These are phyloP conservation scores for Calonectria honghensis DNA, from an alignment of 2,329 filamentous ascomycete genomes.

Conservation along the genomic window DNA sequence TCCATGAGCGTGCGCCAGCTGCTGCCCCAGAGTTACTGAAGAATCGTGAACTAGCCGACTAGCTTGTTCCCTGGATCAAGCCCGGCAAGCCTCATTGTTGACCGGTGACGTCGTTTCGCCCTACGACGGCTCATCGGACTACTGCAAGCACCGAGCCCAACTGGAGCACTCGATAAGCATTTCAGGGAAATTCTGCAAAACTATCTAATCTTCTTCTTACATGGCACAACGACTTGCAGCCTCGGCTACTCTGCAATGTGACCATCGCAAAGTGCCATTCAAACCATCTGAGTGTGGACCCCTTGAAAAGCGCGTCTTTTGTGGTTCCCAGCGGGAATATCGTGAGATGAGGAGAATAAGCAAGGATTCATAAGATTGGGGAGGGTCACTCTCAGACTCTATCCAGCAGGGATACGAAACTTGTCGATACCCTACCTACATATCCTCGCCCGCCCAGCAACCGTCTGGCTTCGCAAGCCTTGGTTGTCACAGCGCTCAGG, in stretches of 20 bases:
- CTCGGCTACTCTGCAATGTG: slow-evolving; percentile 40
- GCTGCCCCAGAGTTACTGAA: slow-evolving; percentile 42
- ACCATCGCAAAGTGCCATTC: slow-evolving; percentile 38
- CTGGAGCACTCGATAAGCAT: neutral
- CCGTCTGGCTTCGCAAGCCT: slow-evolving; percentile 21
- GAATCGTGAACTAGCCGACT: slow-evolving; percentile 36
- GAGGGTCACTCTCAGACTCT: slow-evolving; percentile 47
- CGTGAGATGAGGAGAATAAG: slow-evolving; percentile 29
- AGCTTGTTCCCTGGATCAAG: slow-evolving; percentile 40
- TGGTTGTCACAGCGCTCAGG: slow-evolving; percentile 25
- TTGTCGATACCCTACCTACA: slow-evolving; percentile 29
- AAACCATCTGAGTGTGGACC: slow-evolving; percentile 45
- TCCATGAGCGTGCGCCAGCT: slow-evolving; percentile 39
- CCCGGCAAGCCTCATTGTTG: slow-evolving; percentile 45
- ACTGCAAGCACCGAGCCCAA: slow-evolving; percentile 44
- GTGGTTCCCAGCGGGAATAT: slow-evolving; percentile 28
- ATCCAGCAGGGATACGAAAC: slow-evolving; percentile 51
- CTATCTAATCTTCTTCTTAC: slow-evolving; percentile 3
- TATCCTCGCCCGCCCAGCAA: slow-evolving; percentile 11
- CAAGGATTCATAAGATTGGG: slow-evolving; percentile 51
- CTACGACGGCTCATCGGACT: slow-evolving; percentile 36
- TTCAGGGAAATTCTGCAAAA: neutral
- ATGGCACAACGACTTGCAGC: slow-evolving; percentile 23
- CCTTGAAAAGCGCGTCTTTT: slow-evolving; percentile 29
- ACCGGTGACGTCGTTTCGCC: slow-evolving; percentile 46